Base-by-base conservation (phyloP, 1,284 basidiomycete genomes). In the Xanthoconium separans region DNA sequence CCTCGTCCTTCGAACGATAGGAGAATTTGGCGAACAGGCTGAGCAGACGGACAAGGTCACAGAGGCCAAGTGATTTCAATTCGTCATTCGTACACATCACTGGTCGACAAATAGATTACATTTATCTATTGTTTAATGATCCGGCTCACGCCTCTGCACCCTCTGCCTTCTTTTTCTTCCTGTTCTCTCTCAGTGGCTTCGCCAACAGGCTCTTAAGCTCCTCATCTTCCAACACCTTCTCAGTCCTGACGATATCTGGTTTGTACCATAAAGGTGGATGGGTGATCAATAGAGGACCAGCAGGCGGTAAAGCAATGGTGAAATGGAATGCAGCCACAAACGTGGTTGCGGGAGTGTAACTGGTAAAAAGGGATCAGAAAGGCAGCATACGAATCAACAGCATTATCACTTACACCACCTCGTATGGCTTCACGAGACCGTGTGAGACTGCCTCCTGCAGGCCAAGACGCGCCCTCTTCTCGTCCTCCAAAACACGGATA, bases 401-500 rank as follows among this genome's bases (percentile, higher is more conserved):
- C 34, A 42, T 34, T 45, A 31, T 57, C 40, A 81, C 89, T 66
- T 69, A 91, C 90, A 91, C 78, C 56, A 95, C 89, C 70, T 95
- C 91, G 73, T 94, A 95, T 39, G 91, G 90, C 72, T 92, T 93
- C 56, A 96, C 83, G 20, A 96, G 79, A 68, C 84, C 85, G 74
- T 99, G 96, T 71, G 95, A 89, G 44, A 94, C 92, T 56, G 95
- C 95, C 77, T 99, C 96, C 73, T 93, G 90, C 34, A 99, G 83
- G 65, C 96, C 96, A 82, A 99, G 89, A 51, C 95, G 87, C 22
- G 94, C 90, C 53, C 92, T 85, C 76, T 95, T 94, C 80, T 98
- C 95, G 69, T 99, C 95, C 57, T 98, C 96, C 57, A 99, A 81
- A 51, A 82, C 82, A 60, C 96, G 91, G 58, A 99, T 82, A 68